Percentiles rank a stretch among this genome's conserved stretches.
Evolutionary conservation across 2,329 filamentous ascomycete species (phyloP).

Genomic region (Pleomassaria siparia): DNA sequence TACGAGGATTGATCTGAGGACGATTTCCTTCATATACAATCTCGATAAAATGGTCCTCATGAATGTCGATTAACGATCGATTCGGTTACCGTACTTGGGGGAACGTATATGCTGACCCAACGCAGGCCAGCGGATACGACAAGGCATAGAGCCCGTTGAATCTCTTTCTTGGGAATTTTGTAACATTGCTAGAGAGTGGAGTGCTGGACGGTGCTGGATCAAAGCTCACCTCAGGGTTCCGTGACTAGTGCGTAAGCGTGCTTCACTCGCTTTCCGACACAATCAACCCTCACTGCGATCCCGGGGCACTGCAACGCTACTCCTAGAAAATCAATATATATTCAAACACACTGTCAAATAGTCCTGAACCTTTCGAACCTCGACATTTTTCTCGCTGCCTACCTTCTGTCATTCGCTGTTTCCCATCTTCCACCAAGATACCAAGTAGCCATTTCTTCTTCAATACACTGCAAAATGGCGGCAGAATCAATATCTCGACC

Average conservation of each 20-base stretch:
- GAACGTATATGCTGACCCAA: too few species aligned
- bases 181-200: too few species aligned
- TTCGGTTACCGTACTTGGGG: background rate
- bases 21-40: background rate
- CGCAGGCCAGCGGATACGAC: too few species aligned
- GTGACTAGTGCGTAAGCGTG: background rate
- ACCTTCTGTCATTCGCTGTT: background rate
- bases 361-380: background rate
- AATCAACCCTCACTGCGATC: background rate
- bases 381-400: background rate
- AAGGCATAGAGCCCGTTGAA: too few species aligned
- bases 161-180: too few species aligned
- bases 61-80: background rate
- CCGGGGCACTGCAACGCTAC: background rate
- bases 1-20: background rate
- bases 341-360: background rate
- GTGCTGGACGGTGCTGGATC: too few species aligned
- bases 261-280: background rate
- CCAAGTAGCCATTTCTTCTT: background rate
- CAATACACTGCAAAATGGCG: conserved; percentile 1
- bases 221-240: background rate
- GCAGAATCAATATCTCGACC: conserved; percentile 1
- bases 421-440: background rate
- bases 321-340: background rate
- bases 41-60: background rate